Evolutionary conservation across 805 yeast genomes (phyloP), one percentile per base, ranked within the genome.

Genomic region (Suhomyces vadensis): DNA sequence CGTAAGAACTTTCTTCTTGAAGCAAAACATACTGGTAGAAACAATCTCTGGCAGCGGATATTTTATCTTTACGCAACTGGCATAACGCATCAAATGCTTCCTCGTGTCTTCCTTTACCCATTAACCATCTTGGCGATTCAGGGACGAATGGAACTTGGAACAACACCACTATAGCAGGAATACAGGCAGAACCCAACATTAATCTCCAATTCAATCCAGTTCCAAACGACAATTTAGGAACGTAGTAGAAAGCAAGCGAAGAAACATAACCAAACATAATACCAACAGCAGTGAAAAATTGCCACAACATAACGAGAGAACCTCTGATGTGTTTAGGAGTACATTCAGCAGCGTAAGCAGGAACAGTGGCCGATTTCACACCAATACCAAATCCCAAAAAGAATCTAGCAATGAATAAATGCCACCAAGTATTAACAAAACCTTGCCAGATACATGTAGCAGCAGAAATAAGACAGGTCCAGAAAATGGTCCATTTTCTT

Each of bases 221-320:
- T 21, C 74, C 60, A 42, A 78, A 70, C 22, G 76, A 75, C 40
- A 63, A 64, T 31, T 57, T 60, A 2, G 78, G 74, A 39, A 83
- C 79, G 38, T 71, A 64, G 64, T 78, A 81, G 57, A 82, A 80
- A 1, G 83, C 84, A 47, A 82, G 73, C 20, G 77, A 73, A 14
- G 82, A 71, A 25, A 81, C 78, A 48, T 80, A 79, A 16, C 88
- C 88, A 51, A 83, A 69, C 78, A 80, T 77, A 49, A 83, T 81
- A 47, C 89, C 89, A 41, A 82, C 77, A 1, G 88, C 87, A n/a
- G 87, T 82, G 71, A 82, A 82, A 54, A 81, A 79, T 65, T 83
- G 88, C 85, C 87, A 83, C 64, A 79, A 69, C 83, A 82, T 81
- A 39, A 81, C 81, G 47, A 83, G 66, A 1, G 86, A 78, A 39